Percentiles rank a stretch among this genome's conserved stretches.
These are phyloP conservation scores for Leishmania braziliensis DNA, from an alignment of 208 protist genomes.

Conservation along the genomic window DNA sequence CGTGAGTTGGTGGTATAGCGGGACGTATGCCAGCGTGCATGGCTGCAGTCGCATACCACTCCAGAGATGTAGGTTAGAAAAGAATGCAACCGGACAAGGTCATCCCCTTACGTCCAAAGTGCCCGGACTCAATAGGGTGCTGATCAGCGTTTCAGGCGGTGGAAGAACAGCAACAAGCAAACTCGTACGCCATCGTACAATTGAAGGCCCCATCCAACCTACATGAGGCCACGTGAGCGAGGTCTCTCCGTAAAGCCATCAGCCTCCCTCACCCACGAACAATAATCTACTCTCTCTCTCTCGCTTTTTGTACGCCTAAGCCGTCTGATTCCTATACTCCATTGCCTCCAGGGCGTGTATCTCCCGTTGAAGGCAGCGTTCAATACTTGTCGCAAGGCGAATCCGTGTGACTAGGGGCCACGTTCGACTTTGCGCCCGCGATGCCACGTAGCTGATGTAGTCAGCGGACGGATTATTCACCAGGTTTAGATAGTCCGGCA, in stretches of 20 bases:
- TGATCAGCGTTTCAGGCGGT: neutral
- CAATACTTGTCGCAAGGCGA: slow-evolving; percentile 41
- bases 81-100: neutral
- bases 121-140: neutral
- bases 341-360: slow-evolving; percentile 26
- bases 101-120: neutral
- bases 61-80: neutral
- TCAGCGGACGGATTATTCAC: slow-evolving; percentile 66
- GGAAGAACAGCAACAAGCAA: neutral
- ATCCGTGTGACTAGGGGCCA: slow-evolving; percentile 72
- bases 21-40: neutral
- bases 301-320: neutral
- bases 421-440: slow-evolving; percentile 52
- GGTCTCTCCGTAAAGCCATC: neutral
- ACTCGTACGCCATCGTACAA: neutral
- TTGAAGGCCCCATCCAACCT: neutral
- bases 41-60: neutral
- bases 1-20: neutral
- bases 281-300: neutral
- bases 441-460: slow-evolving; percentile 58
- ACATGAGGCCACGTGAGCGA: neutral
- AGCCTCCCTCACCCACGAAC: neutral
- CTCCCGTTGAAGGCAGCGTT: slow-evolving; percentile 43
- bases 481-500: slow-evolving; percentile 68
- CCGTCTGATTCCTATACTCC: neutral